These are phyloP conservation scores for Didymosphaeria variabile DNA, from an alignment of 2,329 filamentous ascomycete species.

Conservation along the genomic window DNA sequence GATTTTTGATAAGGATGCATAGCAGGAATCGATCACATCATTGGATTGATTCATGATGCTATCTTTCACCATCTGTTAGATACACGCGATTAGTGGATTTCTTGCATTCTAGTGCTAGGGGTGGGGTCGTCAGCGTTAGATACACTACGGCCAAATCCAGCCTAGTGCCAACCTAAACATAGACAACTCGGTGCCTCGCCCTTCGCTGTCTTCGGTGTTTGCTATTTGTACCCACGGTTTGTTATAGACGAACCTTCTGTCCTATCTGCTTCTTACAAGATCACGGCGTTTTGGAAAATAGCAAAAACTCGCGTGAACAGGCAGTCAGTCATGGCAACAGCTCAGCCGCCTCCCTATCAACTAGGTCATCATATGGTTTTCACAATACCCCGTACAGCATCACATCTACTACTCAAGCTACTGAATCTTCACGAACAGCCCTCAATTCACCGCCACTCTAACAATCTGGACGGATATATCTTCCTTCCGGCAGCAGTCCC, in stretches of 20 bases:
- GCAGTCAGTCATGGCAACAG: slow-evolving; percentile 8
- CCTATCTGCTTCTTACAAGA: not conserved
- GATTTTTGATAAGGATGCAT: slow-evolving; percentile 8
- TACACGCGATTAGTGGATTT: not conserved
- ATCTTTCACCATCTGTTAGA: not conserved
- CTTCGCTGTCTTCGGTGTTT: too few relatives aligned
- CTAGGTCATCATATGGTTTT: slow-evolving; percentile 28
- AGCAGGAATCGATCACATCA: slow-evolving; percentile 7
- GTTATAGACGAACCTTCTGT: not conserved
- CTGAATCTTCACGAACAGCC: slow-evolving; percentile 31
- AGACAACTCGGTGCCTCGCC: too few relatives aligned
- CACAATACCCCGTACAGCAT: slow-evolving; percentile 35
- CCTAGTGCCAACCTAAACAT: not conserved
- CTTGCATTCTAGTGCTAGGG: not conserved
- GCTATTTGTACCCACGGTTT: too few relatives aligned
- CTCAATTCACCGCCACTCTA: slow-evolving; percentile 20
- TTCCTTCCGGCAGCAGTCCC: slow-evolving; percentile 23
- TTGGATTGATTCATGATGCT: not conserved
- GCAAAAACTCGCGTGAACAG: not conserved
- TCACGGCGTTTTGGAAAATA: not conserved
- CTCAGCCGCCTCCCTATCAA: not conserved
- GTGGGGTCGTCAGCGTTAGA: not conserved
- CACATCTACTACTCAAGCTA: slow-evolving; percentile 32
- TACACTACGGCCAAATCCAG: not conserved
- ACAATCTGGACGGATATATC: slow-evolving; percentile 31